phyloP scores from a whole-genome alignment of 805 yeast species.

The Debaryomyces tyrocola region DNA sequence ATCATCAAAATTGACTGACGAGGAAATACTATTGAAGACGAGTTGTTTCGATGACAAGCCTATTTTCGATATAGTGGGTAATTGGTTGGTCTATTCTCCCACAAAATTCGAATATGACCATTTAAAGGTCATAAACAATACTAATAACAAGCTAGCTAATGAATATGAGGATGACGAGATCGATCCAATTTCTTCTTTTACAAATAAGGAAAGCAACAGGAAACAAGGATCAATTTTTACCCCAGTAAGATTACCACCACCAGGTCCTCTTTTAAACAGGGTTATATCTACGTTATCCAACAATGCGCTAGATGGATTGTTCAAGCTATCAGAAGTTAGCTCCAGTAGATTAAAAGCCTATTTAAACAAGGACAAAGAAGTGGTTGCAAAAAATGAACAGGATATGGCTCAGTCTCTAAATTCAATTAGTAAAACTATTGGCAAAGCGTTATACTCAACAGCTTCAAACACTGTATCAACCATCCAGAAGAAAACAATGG shows the following conservation, averaged over 20 bases:
- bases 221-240: conserved; percentile 27
- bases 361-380: conserved; percentile 21
- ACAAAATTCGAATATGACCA: conserved; percentile 34
- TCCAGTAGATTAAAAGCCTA: conserved; percentile 43
- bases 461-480: conserved; percentile 27
- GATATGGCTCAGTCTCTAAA: conserved; percentile 24
- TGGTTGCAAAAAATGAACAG: conserved; percentile 5
- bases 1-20: conserved; percentile 13
- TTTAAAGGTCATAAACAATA: conserved; percentile 19
- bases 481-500: conserved; percentile 20
- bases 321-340: conserved; percentile 49
- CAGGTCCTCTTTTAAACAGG: conserved; percentile 47
- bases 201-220: not conserved
- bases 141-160: conserved; percentile 7
- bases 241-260: conserved; percentile 48
- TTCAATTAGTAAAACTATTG: conserved; percentile 30
- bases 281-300: conserved; percentile 50
- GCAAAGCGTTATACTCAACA: conserved; percentile 34
- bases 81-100: conserved; percentile 51
- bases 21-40: conserved; percentile 28
- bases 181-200: conserved; percentile 11
- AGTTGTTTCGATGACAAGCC: conserved; percentile 36
- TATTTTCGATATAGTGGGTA: conserved; percentile 49
- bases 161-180: conserved; percentile 3
- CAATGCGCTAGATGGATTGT: conserved; percentile 52